Conservation (phyloP, 1,284 basidiomycete species). For the Macrocystidia cucumis region DNA sequence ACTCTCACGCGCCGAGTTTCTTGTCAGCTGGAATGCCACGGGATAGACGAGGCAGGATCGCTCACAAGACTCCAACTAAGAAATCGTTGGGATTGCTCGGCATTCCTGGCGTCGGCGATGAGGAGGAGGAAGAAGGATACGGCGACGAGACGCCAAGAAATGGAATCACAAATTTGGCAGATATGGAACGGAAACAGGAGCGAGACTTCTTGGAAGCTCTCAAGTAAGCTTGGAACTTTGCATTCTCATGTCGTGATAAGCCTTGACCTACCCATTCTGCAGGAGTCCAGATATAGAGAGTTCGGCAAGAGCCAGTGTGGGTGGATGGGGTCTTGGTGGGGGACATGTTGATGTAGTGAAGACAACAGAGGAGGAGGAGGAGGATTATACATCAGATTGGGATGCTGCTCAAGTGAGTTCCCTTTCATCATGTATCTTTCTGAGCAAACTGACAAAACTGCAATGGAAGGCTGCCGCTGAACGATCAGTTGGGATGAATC, state of each 20-base stretch:
- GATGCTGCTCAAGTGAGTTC: constrained; percentile 52
- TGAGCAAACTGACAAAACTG: neutral
- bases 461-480: constrained; percentile 44
- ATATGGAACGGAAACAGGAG: constrained; percentile 38
- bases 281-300: constrained; percentile 40
- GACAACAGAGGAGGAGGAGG: constrained; percentile 33
- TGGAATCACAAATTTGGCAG: constrained; percentile 22
- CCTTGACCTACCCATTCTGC: too few relatives aligned
- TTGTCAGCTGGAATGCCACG: constrained; percentile 63
- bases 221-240: constrained; percentile 19
- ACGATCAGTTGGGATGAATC: constrained; percentile 55
- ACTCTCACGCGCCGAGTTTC: constrained; percentile 52
- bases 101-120: constrained; percentile 18
- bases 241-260: neutral
- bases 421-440: neutral
- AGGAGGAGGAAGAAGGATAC: constrained; percentile 28
- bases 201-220: constrained; percentile 53
- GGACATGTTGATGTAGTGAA: constrained; percentile 39
- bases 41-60: constrained; percentile 70
- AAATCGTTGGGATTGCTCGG: constrained; percentile 16
- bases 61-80: constrained; percentile 34
- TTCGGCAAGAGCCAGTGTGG: constrained; percentile 32
- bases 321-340: constrained; percentile 62
- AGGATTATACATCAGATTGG: constrained; percentile 46
- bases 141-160: constrained; percentile 50